These are phyloP conservation scores for Lipomyces anomalus DNA, from an alignment of 805 yeast species.

Conservation along the genomic window DNA sequence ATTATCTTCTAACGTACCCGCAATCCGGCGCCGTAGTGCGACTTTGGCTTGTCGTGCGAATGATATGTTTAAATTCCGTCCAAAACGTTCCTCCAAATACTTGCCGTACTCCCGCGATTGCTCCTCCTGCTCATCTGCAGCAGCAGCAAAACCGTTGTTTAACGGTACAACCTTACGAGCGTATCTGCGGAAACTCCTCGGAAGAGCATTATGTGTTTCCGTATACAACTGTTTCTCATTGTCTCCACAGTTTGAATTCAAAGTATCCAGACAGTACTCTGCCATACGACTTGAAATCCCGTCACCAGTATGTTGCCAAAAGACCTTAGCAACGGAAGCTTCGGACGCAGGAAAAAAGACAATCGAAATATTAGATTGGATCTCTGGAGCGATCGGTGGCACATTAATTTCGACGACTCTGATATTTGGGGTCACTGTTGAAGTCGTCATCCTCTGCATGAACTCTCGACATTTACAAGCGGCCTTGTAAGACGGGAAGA, in stretches of 20 bases:
- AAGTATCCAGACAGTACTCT: constrained; percentile 61
- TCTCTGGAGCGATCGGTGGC: constrained; percentile 34
- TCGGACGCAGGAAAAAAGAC: constrained; percentile 67
- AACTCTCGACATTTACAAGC: constrained; percentile 85
- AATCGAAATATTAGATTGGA: constrained; percentile 66
- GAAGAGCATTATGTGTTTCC: constrained; percentile 6
- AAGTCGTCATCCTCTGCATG: constrained; percentile 39
- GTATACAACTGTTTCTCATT: constrained; percentile 7
- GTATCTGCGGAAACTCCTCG: constrained; percentile 11
- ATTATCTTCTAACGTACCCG: constrained; percentile 50
- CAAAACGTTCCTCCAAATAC: constrained; percentile 74
- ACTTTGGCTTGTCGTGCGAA: constrained; percentile 65
- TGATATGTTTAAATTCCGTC: constrained; percentile 76
- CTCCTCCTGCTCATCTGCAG: constrained; percentile 18
- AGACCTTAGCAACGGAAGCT: constrained; percentile 65
- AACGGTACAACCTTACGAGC: constrained; percentile 13
- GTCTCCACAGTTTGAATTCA: constrained; percentile 5
- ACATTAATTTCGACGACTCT: constrained; percentile 32
- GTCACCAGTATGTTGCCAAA: constrained; percentile 98
- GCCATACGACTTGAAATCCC: constrained; percentile 90
- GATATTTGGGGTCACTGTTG: constrained; percentile 41
- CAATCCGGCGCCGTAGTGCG: constrained; percentile 69
- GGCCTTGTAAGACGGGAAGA: constrained; percentile 69
- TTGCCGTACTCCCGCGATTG: constrained; percentile 20
- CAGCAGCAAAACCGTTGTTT: background rate